phyloP scores from a whole-genome alignment of 805 yeast genomes.

The Lipomyces spencermartinsiae region DNA sequence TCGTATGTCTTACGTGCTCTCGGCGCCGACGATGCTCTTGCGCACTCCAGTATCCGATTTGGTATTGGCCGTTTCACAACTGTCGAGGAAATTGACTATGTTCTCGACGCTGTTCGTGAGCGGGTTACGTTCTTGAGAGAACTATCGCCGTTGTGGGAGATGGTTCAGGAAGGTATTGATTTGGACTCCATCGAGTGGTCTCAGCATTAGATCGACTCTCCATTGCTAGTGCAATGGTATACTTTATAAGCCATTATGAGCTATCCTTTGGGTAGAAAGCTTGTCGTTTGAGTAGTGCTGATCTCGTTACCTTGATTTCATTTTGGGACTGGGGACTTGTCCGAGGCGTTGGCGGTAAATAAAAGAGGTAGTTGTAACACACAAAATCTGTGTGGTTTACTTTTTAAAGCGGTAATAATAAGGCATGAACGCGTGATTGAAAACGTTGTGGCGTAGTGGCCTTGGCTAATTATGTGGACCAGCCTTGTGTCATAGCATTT shows the following conservation, averaged over 20 bases:
- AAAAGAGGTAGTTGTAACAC: background rate
- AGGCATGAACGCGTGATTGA: background rate
- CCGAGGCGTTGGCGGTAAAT: background rate
- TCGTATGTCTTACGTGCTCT: constrained; percentile 95
- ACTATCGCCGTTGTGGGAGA: constrained; percentile 96
- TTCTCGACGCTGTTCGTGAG: constrained; percentile 82
- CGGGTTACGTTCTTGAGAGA: constrained; percentile 91
- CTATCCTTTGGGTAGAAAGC: background rate
- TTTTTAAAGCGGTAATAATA: background rate
- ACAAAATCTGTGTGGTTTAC: background rate
- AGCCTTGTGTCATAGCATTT: background rate
- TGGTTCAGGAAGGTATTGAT: constrained; percentile 99
- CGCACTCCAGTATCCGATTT: constrained; percentile 97
- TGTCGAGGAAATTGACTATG: constrained; percentile 94
- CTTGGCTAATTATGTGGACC: background rate
- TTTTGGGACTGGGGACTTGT: background rate
- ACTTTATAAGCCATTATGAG: background rate
- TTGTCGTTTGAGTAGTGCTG: background rate
- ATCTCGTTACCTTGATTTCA: background rate
- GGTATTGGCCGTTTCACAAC: constrained; percentile 98
- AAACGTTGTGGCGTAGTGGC: background rate
- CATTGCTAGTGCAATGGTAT: background rate
- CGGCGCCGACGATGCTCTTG: constrained; percentile 95
- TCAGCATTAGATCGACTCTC: constrained; percentile 71
- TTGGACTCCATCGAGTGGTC: constrained; percentile 95